A percentile compares a stretch with the other conserved stretches of the same genome.
phyloP scores from a whole-genome alignment of 495 filamentous ascomycete genomes.

The Penicillium argentinense region DNA sequence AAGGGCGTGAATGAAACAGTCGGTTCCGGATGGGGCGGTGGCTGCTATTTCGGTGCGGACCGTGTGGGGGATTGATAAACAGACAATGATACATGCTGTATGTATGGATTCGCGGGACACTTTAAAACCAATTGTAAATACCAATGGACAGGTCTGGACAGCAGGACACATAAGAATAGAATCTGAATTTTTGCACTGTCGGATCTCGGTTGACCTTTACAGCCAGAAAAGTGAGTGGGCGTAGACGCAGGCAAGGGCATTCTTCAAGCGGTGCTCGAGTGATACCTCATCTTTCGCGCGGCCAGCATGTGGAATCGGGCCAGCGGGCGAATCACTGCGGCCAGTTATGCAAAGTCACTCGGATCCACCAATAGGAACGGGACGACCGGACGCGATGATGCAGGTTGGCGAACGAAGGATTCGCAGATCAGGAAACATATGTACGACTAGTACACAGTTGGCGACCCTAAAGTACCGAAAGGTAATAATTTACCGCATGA shows the following conservation, averaged over 20 bases:
- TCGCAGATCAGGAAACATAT: conserved; percentile 2
- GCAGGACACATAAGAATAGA: too few relatives aligned
- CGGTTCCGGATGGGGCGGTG: conserved; percentile 3
- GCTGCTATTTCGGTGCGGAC: conserved; percentile 9
- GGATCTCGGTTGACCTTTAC: neutral
- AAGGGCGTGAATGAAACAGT: neutral
- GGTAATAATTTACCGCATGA: conserved; percentile 1
- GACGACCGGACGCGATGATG: neutral
- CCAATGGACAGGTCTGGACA: too few relatives aligned
- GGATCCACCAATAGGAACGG: neutral
- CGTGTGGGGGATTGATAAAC: conserved; percentile 5
- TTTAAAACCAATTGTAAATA: too few relatives aligned
- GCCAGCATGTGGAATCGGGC: neutral
- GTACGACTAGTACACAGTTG: too few relatives aligned
- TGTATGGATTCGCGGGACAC: neutral
- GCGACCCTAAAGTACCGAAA: too few relatives aligned
- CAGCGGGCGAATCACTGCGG: neutral
- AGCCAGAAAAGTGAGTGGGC: too few relatives aligned
- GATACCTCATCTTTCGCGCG: neutral
- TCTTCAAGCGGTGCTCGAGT: too few relatives aligned
- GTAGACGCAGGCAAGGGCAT: too few relatives aligned
- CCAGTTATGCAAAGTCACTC: neutral
- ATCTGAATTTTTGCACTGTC: too few relatives aligned
- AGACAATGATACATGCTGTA: neutral
- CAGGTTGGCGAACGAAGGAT: neutral